Conservation (phyloP, 345 rosid genomes). For the Gossypium stocksii region DNA sequence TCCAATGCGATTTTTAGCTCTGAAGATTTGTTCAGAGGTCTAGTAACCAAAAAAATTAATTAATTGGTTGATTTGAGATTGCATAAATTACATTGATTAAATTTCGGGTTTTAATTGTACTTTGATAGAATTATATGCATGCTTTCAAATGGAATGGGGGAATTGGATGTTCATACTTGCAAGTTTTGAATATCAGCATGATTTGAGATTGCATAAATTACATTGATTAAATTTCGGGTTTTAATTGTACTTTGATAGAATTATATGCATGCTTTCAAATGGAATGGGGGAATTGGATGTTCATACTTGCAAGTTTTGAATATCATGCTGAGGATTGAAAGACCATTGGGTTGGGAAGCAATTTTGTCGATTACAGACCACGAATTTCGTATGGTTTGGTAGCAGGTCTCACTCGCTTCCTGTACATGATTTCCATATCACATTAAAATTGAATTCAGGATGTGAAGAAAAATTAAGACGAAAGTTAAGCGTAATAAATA, state of each 20-base stretch:
- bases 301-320: slow-evolving; percentile 64
- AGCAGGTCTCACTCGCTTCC: slow-evolving; percentile 47
- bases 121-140: no score
- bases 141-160: no score
- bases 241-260: no score
- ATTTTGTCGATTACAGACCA: slow-evolving; percentile 37
- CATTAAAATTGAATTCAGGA: no score
- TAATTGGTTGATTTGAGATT: neutral
- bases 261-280: no score
- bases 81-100: no score
- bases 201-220: no score
- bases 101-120: no score
- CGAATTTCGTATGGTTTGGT: slow-evolving; percentile 29
- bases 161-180: slow-evolving; percentile 33
- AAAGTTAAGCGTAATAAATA: neutral
- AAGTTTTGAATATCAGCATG: slow-evolving; percentile 55
- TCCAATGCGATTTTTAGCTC: slow-evolving; percentile 22
- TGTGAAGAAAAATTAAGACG: neutral
- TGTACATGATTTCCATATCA: slow-evolving; percentile 8
- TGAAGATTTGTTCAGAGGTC: slow-evolving; percentile 24
- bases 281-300: neutral
- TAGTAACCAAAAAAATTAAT: neutral
- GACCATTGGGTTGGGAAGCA: slow-evolving; percentile 47
- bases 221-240: no score
- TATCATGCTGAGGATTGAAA: slow-evolving; percentile 41